Evolutionary conservation across 2,329 filamentous ascomycete genomes (phyloP).

Genomic region (Zymoseptoria ardabiliae): DNA sequence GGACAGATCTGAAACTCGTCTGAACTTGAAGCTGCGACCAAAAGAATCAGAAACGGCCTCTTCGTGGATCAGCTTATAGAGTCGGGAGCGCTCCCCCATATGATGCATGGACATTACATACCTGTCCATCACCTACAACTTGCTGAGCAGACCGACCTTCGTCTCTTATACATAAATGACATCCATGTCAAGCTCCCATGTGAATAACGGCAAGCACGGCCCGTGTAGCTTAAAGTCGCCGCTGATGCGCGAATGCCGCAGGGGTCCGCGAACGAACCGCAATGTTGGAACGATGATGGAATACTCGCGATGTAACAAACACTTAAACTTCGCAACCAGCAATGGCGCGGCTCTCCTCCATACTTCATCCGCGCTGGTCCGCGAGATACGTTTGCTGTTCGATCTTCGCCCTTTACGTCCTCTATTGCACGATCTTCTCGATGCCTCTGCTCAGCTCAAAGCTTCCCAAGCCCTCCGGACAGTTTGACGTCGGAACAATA

Average conservation of each 20-base stretch:
- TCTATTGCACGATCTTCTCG: constrained; percentile 32
- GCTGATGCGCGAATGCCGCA: not conserved
- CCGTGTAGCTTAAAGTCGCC: not conserved
- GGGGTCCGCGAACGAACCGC: not conserved
- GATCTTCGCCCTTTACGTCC: constrained; percentile 22
- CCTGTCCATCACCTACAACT: too few species aligned
- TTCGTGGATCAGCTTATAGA: not conserved
- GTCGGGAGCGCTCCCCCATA: not conserved
- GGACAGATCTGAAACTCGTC: not conserved
- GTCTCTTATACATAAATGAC: too few species aligned
- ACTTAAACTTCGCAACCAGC: not conserved
- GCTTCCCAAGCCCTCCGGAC: constrained; percentile 37
- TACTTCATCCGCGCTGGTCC: constrained; percentile 16
- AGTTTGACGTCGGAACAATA: constrained; percentile 37
- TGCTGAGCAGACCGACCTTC: too few species aligned
- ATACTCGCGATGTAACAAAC: not conserved
- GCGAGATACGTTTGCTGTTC: constrained; percentile 13
- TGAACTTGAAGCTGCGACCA: not conserved
- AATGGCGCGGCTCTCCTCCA: constrained; percentile 8
- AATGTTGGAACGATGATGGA: not conserved
- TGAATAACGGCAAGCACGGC: not conserved
- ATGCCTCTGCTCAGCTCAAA: constrained; percentile 37
- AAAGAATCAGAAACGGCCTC: not conserved
- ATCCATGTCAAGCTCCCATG: too few species aligned
- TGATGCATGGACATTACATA: too few species aligned